Evolutionary conservation across 805 yeast genomes (phyloP), one percentile per base, ranked within the genome.

Genomic region (Peterozyma xylosa): DNA sequence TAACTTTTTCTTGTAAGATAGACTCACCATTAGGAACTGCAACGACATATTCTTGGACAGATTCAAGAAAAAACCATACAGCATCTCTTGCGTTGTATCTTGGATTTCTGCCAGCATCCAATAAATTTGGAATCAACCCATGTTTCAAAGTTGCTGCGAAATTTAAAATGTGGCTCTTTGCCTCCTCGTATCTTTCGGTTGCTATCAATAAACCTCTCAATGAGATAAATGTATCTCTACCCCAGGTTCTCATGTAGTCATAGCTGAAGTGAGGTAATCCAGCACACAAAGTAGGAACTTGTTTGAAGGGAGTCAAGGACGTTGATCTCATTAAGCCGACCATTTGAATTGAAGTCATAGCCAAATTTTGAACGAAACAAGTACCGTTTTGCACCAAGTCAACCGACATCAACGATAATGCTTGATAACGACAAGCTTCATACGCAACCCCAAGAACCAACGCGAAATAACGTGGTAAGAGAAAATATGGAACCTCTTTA

Each of bases 241-340:
- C 99, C 99, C 99, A 91, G 59, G 96, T 88, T 61, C 99, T 74
- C 96, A 91, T 89, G 62, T 85, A 90, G 50, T 84, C 88, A 46
- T 74, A 76, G 58, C 93, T 82, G 65, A 91, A 91, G 63, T 89
- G 97, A 2, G 99, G 99, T 48, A 91, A 71, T 1, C 98, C 99
- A 1, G 99, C 99, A 13, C 98, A 96, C 76, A 91, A 70, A 36
- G 86, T 77, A 2, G 95, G 85, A 13, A 80, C 74, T 37, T 70
- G 64, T 10, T 70, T 64, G 35, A 65, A 66, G 2, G 98, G 95
- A 27, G 71, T 64, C 43, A 93, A 69, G 0, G 96, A 86, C 0
- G 96, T 86, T 18, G 79, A 77, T 38, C 78, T 72, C 74, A 83
- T 75, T 21, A 50, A 54, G 0, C 95, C 95, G 32, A 82, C 75